These are phyloP conservation scores for Trichosanthes cucumerina DNA, from an alignment of 306 rosid genomes.

Conservation along the genomic window DNA sequence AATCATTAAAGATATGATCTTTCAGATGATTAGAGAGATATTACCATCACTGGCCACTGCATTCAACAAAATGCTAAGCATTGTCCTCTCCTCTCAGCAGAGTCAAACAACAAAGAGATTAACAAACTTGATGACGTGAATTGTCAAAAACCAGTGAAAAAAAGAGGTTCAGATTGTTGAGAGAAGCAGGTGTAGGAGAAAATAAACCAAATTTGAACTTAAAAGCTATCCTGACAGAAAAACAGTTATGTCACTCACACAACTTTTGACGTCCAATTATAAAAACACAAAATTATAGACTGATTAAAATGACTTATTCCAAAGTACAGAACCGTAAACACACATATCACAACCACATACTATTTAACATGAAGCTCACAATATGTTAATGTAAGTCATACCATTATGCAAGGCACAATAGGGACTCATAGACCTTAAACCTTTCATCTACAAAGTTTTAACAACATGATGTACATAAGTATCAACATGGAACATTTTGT, in stretches of 20 bases:
- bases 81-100: background rate
- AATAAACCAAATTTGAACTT: background rate
- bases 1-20: background rate
- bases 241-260: background rate
- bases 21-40: background rate
- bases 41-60: background rate
- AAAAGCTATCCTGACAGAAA: background rate
- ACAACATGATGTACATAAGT: background rate
- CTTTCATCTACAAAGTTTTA: background rate
- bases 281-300: background rate
- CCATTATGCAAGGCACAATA: background rate
- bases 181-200: background rate
- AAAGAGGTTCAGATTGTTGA: background rate
- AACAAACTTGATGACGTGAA: background rate
- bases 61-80: background rate
- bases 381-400: background rate
- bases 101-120: background rate
- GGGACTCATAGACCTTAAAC: background rate
- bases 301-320: background rate
- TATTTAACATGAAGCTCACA: background rate
- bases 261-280: background rate
- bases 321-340: background rate
- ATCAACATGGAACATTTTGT: background rate
- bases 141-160: background rate
- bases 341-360: background rate